Evolutionary conservation across 768 basidiomycete genomes (phyloP).

Genomic region (Collybiopsis luxurians): DNA sequence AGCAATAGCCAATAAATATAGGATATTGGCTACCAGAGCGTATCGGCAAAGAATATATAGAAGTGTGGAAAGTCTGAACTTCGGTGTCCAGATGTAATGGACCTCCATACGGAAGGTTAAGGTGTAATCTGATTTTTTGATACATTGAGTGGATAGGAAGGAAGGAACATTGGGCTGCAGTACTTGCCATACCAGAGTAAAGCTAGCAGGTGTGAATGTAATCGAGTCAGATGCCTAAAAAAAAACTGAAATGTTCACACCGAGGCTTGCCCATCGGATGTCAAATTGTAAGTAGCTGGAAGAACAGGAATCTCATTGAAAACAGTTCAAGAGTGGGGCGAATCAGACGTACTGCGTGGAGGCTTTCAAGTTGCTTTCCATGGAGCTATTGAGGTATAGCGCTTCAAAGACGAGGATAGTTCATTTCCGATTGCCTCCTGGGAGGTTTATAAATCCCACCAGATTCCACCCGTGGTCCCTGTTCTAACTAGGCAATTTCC

Average conservation of each 20-base stretch:
- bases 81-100: conserved; percentile 27
- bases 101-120: conserved; percentile 29
- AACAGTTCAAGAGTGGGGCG: too few relatives aligned
- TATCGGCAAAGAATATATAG: conserved; percentile 32
- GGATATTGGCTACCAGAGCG: conserved; percentile 28
- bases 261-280: conserved; percentile 6
- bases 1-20: conserved; percentile 26
- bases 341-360: neutral
- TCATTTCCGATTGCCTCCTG: too few relatives aligned
- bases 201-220: conserved; percentile 15
- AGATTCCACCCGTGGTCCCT: too few relatives aligned
- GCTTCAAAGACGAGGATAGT: too few relatives aligned
- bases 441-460: neutral
- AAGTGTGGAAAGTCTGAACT: conserved; percentile 26
- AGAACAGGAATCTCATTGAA: neutral
- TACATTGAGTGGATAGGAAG: neutral
- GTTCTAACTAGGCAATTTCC: too few relatives aligned
- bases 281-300: conserved; percentile 6
- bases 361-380: conserved; percentile 1
- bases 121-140: conserved; percentile 17
- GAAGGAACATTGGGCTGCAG: neutral
- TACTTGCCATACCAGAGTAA: conserved; percentile 25
- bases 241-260: neutral
- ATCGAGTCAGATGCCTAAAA: neutral
- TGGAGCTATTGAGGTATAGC: neutral